Conservation (phyloP, 1,284 basidiomycete genomes). For the Malassezia caprae region DNA sequence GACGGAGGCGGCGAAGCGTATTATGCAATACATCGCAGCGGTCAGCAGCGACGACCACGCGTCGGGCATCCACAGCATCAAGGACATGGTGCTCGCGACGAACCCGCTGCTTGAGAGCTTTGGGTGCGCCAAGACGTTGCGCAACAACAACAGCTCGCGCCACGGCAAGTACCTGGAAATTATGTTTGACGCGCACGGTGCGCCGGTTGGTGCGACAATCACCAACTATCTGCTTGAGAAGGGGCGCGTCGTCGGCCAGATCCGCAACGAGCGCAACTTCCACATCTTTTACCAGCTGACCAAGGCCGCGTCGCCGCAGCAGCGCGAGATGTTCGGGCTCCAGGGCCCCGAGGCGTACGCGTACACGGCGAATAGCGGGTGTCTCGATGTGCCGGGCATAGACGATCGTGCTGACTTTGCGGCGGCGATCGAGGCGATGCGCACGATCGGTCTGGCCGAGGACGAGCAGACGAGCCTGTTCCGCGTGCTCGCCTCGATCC, state of each 20-base stretch:
- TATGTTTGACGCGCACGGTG: conserved; percentile 87
- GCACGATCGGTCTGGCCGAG: conserved; percentile 70
- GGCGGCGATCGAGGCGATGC: conserved; percentile 91
- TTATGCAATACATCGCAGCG: conserved; percentile 99
- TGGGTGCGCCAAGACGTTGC: conserved; percentile 94
- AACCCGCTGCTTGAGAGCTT: conserved; percentile 97
- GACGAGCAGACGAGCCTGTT: conserved; percentile 88
- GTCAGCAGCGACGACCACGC: conserved; percentile 67
- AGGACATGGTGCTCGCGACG: conserved; percentile 99
- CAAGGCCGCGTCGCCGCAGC: conserved; percentile 77
- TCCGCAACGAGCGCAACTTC: conserved; percentile 92
- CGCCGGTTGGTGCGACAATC: conserved; percentile 93
- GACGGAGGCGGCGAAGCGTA: conserved; percentile 53
- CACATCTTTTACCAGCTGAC: conserved; percentile 99
- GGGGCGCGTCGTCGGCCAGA: conserved; percentile 86
- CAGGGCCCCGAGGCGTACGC: conserved; percentile 92
- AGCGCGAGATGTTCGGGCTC: conserved; percentile 88
- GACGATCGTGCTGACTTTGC: conserved; percentile 77
- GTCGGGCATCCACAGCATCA: conserved; percentile 74
- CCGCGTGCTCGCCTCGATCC: conserved; percentile 77
- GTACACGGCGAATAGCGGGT: conserved; percentile 83
- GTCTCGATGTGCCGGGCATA: conserved; percentile 81
- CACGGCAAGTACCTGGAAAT: conserved; percentile 99
- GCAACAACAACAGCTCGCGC: conserved; percentile 97
- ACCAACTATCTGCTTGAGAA: conserved; percentile 98